These are phyloP conservation scores for Potentilla sterilis DNA, from an alignment of 306 rosid species.

Conservation along the genomic window DNA sequence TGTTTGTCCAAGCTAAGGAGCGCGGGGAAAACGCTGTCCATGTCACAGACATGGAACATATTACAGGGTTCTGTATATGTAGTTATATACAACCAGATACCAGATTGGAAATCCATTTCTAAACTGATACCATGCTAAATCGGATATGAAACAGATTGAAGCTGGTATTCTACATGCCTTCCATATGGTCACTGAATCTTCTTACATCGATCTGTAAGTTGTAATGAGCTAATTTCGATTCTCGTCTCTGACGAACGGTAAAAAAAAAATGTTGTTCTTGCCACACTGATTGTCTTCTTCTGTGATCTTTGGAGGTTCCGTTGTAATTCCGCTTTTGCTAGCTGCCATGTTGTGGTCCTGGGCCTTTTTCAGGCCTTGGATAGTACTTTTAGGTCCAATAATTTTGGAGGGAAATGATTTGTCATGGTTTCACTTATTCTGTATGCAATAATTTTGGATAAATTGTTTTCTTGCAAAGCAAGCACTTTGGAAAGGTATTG, in stretches of 20 bases:
- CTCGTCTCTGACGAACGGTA: background rate
- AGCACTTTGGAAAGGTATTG: background rate
- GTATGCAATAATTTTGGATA: background rate
- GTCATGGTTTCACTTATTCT: background rate
- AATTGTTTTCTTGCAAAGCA: constrained; percentile 3
- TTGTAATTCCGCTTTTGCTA: background rate
- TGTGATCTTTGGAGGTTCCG: background rate
- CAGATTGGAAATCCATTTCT: no score
- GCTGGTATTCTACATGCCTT: no score
- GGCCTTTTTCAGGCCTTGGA: background rate
- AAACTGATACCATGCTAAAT: no score
- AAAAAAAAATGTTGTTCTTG: background rate
- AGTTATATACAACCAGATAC: background rate
- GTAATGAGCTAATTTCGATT: background rate
- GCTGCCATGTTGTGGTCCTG: background rate
- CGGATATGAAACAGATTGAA: no score
- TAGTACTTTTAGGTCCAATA: background rate
- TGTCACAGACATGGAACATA: background rate
- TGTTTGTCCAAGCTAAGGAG: constrained; percentile 13
- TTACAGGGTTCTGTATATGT: background rate
- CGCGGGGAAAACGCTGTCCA: constrained; percentile 15
- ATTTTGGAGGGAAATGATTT: constrained; percentile 4
- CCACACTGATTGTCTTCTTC: background rate
- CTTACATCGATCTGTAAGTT: background rate
- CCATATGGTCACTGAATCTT: no score